Evolutionary conservation across 305 asterid species (phyloP).

Genomic region (Stenogyne calaminthoides): DNA sequence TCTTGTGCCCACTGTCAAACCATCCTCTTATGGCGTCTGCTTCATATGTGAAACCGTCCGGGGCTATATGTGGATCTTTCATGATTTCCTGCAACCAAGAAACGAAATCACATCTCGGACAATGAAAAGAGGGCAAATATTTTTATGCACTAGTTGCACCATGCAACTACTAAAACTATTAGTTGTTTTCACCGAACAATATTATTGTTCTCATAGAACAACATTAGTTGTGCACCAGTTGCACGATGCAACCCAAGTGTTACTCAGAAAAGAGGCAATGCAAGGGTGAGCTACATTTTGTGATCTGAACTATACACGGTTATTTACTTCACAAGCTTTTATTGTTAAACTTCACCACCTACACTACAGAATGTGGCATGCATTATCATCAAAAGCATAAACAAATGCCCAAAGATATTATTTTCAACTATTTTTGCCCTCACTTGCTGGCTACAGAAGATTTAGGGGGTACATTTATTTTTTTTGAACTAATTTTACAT

Average conservation of each 20-base stretch:
- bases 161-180: no score
- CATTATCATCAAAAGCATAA: neutral
- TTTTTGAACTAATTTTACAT: neutral
- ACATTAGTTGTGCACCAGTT: no score
- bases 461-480: neutral
- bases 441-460: neutral
- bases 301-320: neutral
- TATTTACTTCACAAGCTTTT: neutral
- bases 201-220: no score
- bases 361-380: neutral
- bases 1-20: slow-evolving; percentile 80
- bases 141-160: no score
- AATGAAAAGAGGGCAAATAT: neutral
- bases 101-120: neutral
- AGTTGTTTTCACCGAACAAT: no score
- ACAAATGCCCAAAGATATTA: neutral
- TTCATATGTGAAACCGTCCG: slow-evolving; percentile 93
- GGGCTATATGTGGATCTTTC: slow-evolving; percentile 90
- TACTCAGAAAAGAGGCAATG: neutral
- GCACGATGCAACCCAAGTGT: no score
- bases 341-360: neutral
- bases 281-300: neutral
- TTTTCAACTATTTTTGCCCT: neutral
- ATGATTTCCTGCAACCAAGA: slow-evolving; percentile 72
- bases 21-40: slow-evolving; percentile 90